Evolutionary conservation across 345 rosid genomes (phyloP), one percentile per base, ranked within the genome.

Genomic region (Eucalyptus tenuipes): DNA sequence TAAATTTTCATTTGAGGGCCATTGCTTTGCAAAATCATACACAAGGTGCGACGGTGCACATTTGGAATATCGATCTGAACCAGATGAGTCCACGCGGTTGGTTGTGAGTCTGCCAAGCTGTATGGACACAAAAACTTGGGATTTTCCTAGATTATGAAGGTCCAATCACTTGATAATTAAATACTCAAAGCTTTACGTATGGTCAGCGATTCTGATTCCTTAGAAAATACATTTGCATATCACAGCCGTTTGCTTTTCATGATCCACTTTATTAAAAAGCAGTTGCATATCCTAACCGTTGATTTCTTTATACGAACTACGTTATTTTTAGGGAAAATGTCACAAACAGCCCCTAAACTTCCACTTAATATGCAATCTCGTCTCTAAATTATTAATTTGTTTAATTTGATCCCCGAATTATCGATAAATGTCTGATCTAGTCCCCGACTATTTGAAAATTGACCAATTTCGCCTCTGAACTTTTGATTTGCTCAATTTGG

Each of bases 31-130:
- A 52, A 61, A 61, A 25, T 13, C 37, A 61, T 27, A 61, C 0
- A 29, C 18, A 3, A 29, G 57, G 71, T 61, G 71, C 33, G 0
- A 0, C 71, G 71, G 31, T 61, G 0, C 71, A 61, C 8, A 0
- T 61, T 29, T 61, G 71, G 33, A 29, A 29, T 13, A 61, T 66
- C 31, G 44, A 8, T 0, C 12, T 33, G 12, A 12, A 31, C 12
- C 24, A 33, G 42, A 17, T 31, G 0, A 68, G 22, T 68, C 42
- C 80, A 71, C 81, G 44, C 18, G 81, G 24, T 33, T 33, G 25
- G 44, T 33, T 0, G 81, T 71, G 24, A 71, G 0, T 17, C 13
- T 17, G 13, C 44, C 0, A 71, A 71, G 20, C 75, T n/a, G 75
- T 2, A 12, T n/a, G 37, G 10, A 8, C 20, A 64, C 0, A 14